phyloP scores from a whole-genome alignment of 371 early-diverging fungal genomes.

The Furculomyces boomerangus region DNA sequence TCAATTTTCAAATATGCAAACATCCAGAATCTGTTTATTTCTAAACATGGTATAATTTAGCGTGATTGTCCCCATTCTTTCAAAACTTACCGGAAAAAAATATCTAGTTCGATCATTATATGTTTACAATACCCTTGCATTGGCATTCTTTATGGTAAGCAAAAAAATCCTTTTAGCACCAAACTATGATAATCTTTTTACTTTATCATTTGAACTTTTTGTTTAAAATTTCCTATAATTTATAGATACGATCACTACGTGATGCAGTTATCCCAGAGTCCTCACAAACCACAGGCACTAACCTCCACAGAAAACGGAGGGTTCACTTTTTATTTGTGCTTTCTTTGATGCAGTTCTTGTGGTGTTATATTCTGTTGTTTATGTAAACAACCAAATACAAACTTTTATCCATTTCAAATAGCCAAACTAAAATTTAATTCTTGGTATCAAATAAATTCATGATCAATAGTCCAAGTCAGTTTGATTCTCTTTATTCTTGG shows the following conservation, averaged over 20 bases:
- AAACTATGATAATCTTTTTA: too few species aligned
- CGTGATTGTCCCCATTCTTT: constrained; percentile 28
- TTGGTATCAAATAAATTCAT: too few species aligned
- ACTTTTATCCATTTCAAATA: too few species aligned
- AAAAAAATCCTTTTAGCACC: too few species aligned
- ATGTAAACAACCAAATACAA: too few species aligned
- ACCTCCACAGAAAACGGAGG: constrained; percentile 57
- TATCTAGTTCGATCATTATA: constrained; percentile 43
- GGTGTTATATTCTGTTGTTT: constrained; percentile 55
- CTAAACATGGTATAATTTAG: constrained; percentile 22
- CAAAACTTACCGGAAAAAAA: constrained; percentile 12
- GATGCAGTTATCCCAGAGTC: constrained; percentile 79
- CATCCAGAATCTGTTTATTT: background rate
- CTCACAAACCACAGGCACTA: constrained; percentile 44
- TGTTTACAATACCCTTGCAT: constrained; percentile 55
- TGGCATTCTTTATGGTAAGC: constrained; percentile 66
- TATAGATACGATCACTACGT: constrained; percentile 55
- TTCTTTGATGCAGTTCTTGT: constrained; percentile 60
- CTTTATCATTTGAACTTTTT: too few species aligned
- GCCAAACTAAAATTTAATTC: too few species aligned
- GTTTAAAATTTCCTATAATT: too few species aligned
- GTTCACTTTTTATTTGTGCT: constrained; percentile 77
- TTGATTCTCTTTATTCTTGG: too few species aligned
- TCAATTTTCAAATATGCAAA: background rate
- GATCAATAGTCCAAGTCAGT: too few species aligned